Percentiles rank a stretch among this genome's conserved stretches.
phyloP scores from a whole-genome alignment of 305 asterid genomes.

The Striga hermonthica region DNA sequence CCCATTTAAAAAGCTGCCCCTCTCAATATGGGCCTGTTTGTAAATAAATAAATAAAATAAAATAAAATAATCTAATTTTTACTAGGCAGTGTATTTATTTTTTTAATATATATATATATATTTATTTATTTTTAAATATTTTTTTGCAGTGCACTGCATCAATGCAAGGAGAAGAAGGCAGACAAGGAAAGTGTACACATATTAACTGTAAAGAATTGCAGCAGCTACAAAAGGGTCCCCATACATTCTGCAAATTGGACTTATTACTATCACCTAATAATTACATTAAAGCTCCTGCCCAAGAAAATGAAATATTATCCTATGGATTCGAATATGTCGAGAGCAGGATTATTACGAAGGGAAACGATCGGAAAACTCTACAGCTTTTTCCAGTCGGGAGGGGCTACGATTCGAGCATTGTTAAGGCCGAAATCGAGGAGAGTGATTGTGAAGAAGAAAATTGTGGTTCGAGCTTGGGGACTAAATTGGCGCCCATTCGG shows the following conservation, averaged over 20 bases:
- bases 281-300: no score
- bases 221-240: constrained; percentile 20
- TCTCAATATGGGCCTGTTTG: constrained; percentile 29
- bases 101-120: no score
- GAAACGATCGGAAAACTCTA: constrained; percentile 30
- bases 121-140: neutral
- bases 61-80: neutral
- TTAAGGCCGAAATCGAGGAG: neutral
- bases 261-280: no score
- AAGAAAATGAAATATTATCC: no score
- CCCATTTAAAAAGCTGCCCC: constrained; percentile 43
- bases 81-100: neutral
- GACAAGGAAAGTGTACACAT: constrained; percentile 27
- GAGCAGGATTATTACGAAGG: neutral
- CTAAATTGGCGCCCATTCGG: constrained; percentile 32
- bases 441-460: neutral
- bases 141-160: constrained; percentile 33
- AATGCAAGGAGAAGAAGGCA: constrained; percentile 33
- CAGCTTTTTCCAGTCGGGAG: constrained; percentile 49
- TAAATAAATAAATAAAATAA: no score
- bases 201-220: constrained; percentile 28
- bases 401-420: no score
- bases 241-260: no score
- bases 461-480: constrained; percentile 25
- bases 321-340: no score